Percentiles rank a stretch among this genome's conserved stretches.
These are phyloP conservation scores for Carex littledalei DNA, from an alignment of 176 grass and related monocot genomes.

Conservation along the genomic window DNA sequence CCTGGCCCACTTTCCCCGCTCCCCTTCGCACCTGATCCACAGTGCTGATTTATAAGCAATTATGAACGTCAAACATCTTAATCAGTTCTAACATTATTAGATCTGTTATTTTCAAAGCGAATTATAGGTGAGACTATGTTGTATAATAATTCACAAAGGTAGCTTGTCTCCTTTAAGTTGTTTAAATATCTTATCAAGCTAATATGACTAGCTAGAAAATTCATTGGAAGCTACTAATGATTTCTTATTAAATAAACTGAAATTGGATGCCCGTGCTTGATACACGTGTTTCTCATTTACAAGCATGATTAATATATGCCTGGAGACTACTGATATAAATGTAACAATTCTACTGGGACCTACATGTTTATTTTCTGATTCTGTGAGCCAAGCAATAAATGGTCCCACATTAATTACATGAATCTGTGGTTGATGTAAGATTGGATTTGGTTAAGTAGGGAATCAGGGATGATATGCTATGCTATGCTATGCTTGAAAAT, in stretches of 20 bases:
- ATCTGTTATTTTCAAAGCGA: not conserved
- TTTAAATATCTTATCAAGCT: not conserved
- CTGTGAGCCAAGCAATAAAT: not conserved
- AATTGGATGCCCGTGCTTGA: not conserved
- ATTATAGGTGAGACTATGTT: not conserved
- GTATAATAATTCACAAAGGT: not conserved
- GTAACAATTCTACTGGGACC: not conserved
- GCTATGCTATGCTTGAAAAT: not conserved
- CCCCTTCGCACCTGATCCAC: not conserved
- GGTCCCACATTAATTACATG: slow-evolving; percentile 4
- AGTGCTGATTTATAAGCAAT: not conserved
- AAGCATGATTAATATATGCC: not conserved
- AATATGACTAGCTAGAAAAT: not conserved
- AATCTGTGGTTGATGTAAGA: not conserved
- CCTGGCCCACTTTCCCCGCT: not conserved
- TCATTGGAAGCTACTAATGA: not conserved
- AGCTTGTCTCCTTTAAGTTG: not conserved
- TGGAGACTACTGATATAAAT: not conserved
- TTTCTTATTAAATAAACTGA: not conserved
- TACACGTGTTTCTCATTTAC: not conserved
- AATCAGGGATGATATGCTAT: not conserved
- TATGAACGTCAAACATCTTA: not conserved
- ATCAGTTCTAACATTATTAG: not conserved
- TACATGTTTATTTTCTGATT: not conserved
- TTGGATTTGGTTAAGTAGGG: not conserved